These are phyloP conservation scores for Arthrobotrys conoides DNA, from an alignment of 2,329 filamentous ascomycete species.

Conservation along the genomic window DNA sequence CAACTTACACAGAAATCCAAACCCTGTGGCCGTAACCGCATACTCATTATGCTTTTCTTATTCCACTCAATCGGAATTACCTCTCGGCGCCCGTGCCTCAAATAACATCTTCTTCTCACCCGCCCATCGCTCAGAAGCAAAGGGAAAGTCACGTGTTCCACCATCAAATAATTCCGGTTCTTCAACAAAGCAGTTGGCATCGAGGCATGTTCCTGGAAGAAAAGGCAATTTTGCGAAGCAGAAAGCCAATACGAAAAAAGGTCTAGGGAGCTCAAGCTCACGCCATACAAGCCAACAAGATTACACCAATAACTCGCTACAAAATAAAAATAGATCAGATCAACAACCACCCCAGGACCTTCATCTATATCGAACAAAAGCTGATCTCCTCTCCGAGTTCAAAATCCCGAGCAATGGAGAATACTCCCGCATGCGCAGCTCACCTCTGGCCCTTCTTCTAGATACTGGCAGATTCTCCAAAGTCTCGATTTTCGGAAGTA, in stretches of 20 bases:
- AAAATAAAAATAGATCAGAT: background rate
- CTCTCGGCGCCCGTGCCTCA: conserved; percentile 6
- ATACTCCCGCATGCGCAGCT: conserved; percentile 8
- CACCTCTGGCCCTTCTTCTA: conserved; percentile 29
- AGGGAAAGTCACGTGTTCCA: conserved; percentile 2
- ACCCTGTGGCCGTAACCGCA: background rate
- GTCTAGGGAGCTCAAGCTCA: background rate
- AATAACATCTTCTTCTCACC: conserved; percentile 32
- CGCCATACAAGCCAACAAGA: background rate
- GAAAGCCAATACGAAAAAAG: background rate
- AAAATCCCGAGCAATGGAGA: conserved; percentile 4
- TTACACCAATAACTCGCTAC: background rate
- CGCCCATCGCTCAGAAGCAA: background rate
- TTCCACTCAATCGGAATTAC: conserved; percentile 45
- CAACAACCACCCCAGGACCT: conserved; percentile 21
- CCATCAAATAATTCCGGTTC: background rate
- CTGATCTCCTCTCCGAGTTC: conserved; percentile 28
- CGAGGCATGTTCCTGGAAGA: background rate
- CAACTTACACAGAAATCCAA: background rate
- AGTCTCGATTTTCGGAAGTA: conserved; percentile 43
- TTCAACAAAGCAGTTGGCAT: background rate
- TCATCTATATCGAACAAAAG: conserved; percentile 47
- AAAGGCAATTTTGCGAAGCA: background rate
- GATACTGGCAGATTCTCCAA: conserved; percentile 48
- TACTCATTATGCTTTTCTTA: conserved; percentile 15